Conservation (phyloP, 2,329 filamentous ascomycete species). For the Apiospora sp. region DNA sequence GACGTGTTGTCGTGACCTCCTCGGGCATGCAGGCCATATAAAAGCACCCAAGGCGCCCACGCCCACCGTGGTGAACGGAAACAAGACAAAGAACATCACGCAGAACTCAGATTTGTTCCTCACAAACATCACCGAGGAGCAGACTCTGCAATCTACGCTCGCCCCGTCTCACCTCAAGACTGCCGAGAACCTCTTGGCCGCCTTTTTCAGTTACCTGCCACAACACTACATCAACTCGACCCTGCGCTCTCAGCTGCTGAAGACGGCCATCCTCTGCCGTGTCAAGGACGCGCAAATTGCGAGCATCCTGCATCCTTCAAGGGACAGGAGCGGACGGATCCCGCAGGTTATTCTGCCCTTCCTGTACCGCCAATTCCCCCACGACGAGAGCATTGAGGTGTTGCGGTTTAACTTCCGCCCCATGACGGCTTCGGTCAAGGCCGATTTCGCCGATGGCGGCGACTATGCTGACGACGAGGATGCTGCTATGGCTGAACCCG, state of each 20-base stretch:
- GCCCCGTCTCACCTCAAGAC: constrained; percentile 58
- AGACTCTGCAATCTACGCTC: constrained; percentile 44
- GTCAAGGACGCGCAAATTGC: constrained; percentile 79
- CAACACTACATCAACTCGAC: constrained; percentile 74
- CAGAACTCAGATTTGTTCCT: constrained; percentile 80
- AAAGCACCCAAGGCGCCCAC: constrained; percentile 46
- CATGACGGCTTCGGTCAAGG: constrained; percentile 37
- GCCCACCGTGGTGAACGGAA: constrained; percentile 45
- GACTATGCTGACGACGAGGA: constrained; percentile 46
- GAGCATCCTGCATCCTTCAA: constrained; percentile 81
- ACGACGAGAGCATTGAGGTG: constrained; percentile 74
- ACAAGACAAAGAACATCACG: constrained; percentile 51
- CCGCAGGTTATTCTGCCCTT: constrained; percentile 83
- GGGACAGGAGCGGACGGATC: constrained; percentile 67
- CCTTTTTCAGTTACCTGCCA: constrained; percentile 69
- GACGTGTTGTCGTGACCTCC: constrained; percentile 77
- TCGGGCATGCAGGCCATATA: constrained; percentile 61
- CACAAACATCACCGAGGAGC: constrained; percentile 47
- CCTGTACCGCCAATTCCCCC: constrained; percentile 70
- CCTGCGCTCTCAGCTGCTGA: constrained; percentile 78
- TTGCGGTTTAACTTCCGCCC: constrained; percentile 67
- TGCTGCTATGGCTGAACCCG: constrained; percentile 35
- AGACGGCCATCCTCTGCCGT: constrained; percentile 76
- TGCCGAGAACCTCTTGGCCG: constrained; percentile 68
- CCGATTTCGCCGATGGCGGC: constrained; percentile 46